phyloP scores from a whole-genome alignment of 306 rosid species.

The Rosa rugosa region DNA sequence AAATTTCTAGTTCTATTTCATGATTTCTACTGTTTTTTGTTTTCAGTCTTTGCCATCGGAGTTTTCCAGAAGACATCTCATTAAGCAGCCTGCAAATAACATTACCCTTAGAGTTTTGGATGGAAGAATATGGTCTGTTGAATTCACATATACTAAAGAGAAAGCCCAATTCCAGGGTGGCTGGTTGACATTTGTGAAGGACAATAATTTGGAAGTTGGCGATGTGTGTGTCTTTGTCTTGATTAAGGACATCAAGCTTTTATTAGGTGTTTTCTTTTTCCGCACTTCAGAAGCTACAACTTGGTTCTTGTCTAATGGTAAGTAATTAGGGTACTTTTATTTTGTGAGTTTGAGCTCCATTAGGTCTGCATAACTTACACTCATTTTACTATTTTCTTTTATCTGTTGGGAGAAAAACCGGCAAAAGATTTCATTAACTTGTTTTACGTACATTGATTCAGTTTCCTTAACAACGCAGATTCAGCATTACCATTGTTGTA shows the following conservation, averaged over 20 bases:
- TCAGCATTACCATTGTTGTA: background rate
- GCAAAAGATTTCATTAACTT: background rate
- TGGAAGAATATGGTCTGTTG: conserved; percentile 12
- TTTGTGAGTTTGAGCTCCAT: background rate
- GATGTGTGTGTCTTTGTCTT: conserved; percentile 25
- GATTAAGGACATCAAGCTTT: background rate
- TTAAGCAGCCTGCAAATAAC: background rate
- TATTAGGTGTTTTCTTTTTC: background rate
- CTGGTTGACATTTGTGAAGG: conserved; percentile 20
- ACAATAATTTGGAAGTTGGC: conserved; percentile 13
- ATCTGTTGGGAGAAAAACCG: background rate
- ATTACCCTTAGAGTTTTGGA: conserved; percentile 15
- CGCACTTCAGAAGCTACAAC: background rate
- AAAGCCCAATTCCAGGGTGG: background rate
- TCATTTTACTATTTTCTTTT: background rate
- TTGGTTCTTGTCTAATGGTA: background rate
- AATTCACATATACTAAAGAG: background rate
- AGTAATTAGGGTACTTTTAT: background rate
- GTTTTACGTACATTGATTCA: background rate
- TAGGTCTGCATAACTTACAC: background rate
- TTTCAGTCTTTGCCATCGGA: background rate
- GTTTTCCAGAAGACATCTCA: background rate
- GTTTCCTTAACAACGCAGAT: background rate
- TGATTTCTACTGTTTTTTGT: background rate
- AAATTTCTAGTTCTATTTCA: background rate